Base-by-base conservation (phyloP, 192 early-diverging fungal genomes). In the Backusella morwellensis region DNA sequence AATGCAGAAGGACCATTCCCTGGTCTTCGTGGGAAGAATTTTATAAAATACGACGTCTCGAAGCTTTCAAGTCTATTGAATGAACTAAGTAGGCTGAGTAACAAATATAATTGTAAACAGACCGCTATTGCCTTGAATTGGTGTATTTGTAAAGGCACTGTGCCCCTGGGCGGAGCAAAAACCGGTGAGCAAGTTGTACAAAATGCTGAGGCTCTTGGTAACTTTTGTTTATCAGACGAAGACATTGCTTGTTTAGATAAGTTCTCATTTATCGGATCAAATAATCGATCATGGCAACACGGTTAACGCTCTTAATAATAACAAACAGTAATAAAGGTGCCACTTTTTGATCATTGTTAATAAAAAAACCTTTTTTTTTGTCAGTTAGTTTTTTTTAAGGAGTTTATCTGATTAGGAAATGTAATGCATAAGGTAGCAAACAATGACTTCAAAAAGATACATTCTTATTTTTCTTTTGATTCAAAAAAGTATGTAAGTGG, bases 41-140 rank as follows among this genome's bases (percentile, higher is more conserved):
- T 63, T 63, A n/a, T 63, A 63, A 63, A 63, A 63, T 63, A 63
- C 21, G 72, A 74, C 35, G 12, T 11, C 23, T 40, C 47, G 21
- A 69, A 67, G 9, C 36, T 79, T 4, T 42, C 19, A 15, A 72
- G 63, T n/a, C 66, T 76, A 32, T 70, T 75, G 44, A 40, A 26
- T 9, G 54, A 42, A 4, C 34, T 80, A 21, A 42, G 6, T 3
- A 71, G 4, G 17, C 68, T 80, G 74, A 68, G 74, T 14, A 44
- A 50, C 4, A 80, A 75, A 17, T 71, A 72, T 21, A 66, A 70
- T 7, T 34, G 34, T 34, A 38, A 67, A 6, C 75, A 72, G 47
- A 73, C 32, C 63, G 69, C 79, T 23, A 79, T 87, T 38, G 87
- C 87, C 1, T 75, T 88, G 23, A 88, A 88, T 66, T 88, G 83